Evolutionary conservation across 2,329 filamentous ascomycete genomes (phyloP).

Genomic region (Aspergillus carbonarius): DNA sequence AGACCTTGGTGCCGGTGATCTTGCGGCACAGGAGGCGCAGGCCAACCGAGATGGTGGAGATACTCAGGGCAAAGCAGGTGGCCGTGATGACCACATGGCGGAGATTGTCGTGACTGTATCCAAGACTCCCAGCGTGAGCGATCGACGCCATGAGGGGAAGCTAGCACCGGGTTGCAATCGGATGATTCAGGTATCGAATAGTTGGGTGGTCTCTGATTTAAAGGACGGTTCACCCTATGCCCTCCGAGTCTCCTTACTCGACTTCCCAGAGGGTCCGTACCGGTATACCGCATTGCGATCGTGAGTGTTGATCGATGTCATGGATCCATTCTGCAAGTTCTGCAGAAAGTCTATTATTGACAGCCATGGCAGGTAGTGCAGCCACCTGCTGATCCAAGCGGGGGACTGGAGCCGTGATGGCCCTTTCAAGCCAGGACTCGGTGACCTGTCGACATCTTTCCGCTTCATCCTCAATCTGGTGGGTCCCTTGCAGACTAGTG

Average conservation of each 20-base stretch:
- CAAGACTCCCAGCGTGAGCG: not conserved
- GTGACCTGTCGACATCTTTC: not conserved
- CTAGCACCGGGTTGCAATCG: not conserved
- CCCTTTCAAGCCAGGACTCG: no score
- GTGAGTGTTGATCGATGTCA: not conserved
- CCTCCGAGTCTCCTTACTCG: no score
- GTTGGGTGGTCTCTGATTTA: no score
- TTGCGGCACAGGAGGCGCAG: constrained; percentile 21
- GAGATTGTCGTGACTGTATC: constrained; percentile 24
- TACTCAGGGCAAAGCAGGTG: constrained; percentile 23
- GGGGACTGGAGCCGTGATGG: no score
- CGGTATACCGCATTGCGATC: no score
- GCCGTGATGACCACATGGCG: constrained; percentile 29
- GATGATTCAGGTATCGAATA: no score
- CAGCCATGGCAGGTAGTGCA: not conserved
- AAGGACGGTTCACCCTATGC: no score
- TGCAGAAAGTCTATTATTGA: not conserved
- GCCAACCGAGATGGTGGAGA: constrained; percentile 23
- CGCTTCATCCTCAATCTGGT: no score
- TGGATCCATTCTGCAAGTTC: not conserved
- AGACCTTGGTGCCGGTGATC: constrained; percentile 17
- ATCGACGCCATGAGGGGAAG: not conserved
- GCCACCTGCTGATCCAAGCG: not conserved
- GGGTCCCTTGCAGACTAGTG: no score
- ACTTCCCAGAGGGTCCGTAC: not conserved